Evolutionary conservation across 768 basidiomycete species (phyloP).

Genomic region (Mycena rosella): DNA sequence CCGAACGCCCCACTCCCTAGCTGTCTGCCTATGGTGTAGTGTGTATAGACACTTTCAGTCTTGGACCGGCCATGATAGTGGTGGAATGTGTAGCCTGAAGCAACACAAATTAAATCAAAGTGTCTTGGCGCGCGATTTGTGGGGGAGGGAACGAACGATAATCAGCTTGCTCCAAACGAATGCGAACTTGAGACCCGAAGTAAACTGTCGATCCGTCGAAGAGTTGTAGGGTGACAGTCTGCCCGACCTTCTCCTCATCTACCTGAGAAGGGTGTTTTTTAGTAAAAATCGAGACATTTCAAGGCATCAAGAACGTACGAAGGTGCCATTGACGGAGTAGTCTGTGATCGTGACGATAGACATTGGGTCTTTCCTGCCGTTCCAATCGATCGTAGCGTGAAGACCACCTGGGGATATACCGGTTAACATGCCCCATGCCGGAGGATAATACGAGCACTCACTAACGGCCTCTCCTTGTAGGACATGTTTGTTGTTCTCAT

Average conservation of each 20-base stretch:
- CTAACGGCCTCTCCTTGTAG: slow-evolving; percentile 18
- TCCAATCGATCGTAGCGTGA: slow-evolving; percentile 39
- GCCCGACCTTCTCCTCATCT: slow-evolving; percentile 57
- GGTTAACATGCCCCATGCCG: not conserved
- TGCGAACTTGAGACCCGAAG: slow-evolving; percentile 60
- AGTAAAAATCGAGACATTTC: not conserved
- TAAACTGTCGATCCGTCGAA: slow-evolving; percentile 72
- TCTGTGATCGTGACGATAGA: slow-evolving; percentile 52
- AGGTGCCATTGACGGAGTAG: slow-evolving; percentile 63
- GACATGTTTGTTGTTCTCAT: not conserved
- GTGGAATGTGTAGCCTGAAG: slow-evolving; percentile 33
- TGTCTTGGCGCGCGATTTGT: too few relatives aligned
- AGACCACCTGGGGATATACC: slow-evolving; percentile 5
- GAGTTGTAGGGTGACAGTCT: slow-evolving; percentile 49
- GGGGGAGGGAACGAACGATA: slow-evolving; percentile 55
- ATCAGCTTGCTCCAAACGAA: slow-evolving; percentile 55
- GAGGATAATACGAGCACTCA: slow-evolving; percentile 1
- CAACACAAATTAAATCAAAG: not conserved
- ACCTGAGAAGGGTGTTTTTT: slow-evolving; percentile 53
- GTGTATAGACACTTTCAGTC: slow-evolving; percentile 60
- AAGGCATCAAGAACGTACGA: slow-evolving; percentile 40
- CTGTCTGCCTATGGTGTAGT: slow-evolving; percentile 50
- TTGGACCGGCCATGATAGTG: slow-evolving; percentile 27
- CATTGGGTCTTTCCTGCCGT: slow-evolving; percentile 36
- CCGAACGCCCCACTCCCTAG: slow-evolving; percentile 76